Conservation (phyloP, 345 rosid species). For the Laguncularia racemosa region DNA sequence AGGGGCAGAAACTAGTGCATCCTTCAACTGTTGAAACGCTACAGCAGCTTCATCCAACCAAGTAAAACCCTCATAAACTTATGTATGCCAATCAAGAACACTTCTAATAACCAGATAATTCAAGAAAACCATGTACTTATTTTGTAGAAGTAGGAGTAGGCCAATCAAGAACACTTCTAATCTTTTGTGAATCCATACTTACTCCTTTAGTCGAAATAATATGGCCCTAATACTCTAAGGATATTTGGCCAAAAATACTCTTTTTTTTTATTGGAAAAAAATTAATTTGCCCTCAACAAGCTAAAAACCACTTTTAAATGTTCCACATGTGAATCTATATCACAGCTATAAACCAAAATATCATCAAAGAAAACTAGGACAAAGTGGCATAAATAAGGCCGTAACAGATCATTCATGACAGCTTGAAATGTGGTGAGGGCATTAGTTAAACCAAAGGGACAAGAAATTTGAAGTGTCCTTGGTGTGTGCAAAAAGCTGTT, state of each 20-base stretch:
- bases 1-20: too few relatives aligned
- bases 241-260: too few relatives aligned
- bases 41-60: not conserved
- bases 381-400: not conserved
- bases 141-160: too few relatives aligned
- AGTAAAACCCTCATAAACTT: not conserved
- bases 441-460: not conserved
- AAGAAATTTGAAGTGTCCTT: not conserved
- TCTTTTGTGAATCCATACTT: too few relatives aligned
- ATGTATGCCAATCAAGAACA: too few relatives aligned
- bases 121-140: not conserved
- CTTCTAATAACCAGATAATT: not conserved
- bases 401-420: not conserved
- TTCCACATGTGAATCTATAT: too few relatives aligned
- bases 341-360: not conserved
- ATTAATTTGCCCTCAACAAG: too few relatives aligned
- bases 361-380: not conserved
- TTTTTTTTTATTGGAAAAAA: too few relatives aligned
- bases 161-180: too few relatives aligned
- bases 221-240: too few relatives aligned
- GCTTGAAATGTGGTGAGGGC: not conserved
- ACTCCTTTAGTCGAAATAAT: too few relatives aligned
- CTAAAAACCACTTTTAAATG: too few relatives aligned
- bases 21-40: not conserved
- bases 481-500: not conserved